These are phyloP conservation scores for Parastagonospora avenae DNA, from an alignment of 2,329 filamentous ascomycete genomes.

Conservation along the genomic window DNA sequence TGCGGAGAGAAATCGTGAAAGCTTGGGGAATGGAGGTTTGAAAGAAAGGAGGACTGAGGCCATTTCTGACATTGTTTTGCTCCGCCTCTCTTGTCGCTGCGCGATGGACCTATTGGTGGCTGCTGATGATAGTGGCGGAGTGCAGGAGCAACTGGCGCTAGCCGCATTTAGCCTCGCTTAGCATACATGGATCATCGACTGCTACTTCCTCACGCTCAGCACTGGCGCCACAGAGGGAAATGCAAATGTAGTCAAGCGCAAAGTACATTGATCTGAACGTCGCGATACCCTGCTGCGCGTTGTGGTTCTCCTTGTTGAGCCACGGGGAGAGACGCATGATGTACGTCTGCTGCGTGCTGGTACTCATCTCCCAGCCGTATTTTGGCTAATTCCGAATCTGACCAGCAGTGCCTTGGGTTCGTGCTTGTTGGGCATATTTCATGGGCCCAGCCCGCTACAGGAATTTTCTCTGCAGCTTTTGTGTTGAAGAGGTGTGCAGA, in stretches of 20 bases:
- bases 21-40: neutral
- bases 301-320: slow-evolving; percentile 62
- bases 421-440: slow-evolving; percentile 62
- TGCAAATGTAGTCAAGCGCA: too few species aligned
- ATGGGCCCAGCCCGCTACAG: slow-evolving; percentile 67
- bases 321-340: slow-evolving; percentile 65
- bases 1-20: neutral
- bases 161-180: slow-evolving; percentile 62
- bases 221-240: too few species aligned
- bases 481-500: neutral
- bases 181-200: slow-evolving; percentile 47
- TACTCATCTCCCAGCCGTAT: slow-evolving; percentile 50
- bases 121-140: slow-evolving; percentile 12
- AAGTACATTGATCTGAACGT: slow-evolving; percentile 59
- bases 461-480: slow-evolving; percentile 1
- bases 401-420: slow-evolving; percentile 59
- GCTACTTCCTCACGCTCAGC: slow-evolving; percentile 69
- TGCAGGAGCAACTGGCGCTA: slow-evolving; percentile 19
- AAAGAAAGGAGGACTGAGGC: slow-evolving; percentile 20
- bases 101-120: too few species aligned
- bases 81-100: slow-evolving; percentile 27
- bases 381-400: slow-evolving; percentile 32
- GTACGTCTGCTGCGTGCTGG: slow-evolving; percentile 58
- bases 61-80: slow-evolving; percentile 15
- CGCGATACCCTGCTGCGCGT: slow-evolving; percentile 63